Conservation (phyloP, 805 yeast species). For the Kodamaea kakaduensis region DNA sequence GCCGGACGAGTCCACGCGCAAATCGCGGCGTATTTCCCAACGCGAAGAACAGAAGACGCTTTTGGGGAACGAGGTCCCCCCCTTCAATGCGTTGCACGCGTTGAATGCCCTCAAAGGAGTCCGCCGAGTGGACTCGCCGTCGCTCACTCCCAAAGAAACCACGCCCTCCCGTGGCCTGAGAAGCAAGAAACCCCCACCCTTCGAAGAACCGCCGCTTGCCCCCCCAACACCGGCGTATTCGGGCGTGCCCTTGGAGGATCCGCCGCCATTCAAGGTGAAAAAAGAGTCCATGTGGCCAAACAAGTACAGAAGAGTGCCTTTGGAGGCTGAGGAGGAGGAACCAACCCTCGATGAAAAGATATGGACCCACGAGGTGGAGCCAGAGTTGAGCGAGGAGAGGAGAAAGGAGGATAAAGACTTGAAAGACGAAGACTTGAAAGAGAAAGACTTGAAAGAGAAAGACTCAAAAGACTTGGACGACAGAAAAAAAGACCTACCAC, state of each 20-base stretch:
- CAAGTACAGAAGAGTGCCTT: slow-evolving; percentile 16
- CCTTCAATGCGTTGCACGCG: too few relatives aligned
- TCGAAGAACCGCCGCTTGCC: slow-evolving; percentile 57
- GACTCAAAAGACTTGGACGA: too few relatives aligned
- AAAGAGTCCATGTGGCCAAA: slow-evolving; percentile 54
- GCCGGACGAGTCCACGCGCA: slow-evolving; percentile 2
- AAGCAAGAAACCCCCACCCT: slow-evolving; percentile 17
- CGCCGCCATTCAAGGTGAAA: slow-evolving; percentile 58
- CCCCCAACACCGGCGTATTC: slow-evolving; percentile 58
- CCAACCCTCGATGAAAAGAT: slow-evolving; percentile 4
- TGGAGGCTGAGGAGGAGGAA: slow-evolving; percentile 15
- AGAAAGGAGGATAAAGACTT: not conserved
- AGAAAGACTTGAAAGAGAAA: too few relatives aligned
- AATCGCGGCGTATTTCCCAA: slow-evolving; percentile 1
- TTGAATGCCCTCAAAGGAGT: not conserved
- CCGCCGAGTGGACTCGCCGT: not conserved
- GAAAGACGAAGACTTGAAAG: slow-evolving; percentile 1
- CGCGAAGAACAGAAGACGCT: too few relatives aligned
- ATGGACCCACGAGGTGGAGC: slow-evolving; percentile 4
- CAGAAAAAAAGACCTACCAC: too few relatives aligned
- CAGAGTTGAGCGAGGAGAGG: slow-evolving; percentile 2
- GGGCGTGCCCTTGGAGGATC: slow-evolving; percentile 69
- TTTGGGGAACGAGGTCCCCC: too few relatives aligned
- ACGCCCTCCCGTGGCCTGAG: not conserved
- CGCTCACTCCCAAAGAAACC: too few relatives aligned